Evolutionary conservation across 495 filamentous ascomycete genomes (phyloP), one percentile per base, ranked within the genome.

Genomic region (Glarea lozoyensis): DNA sequence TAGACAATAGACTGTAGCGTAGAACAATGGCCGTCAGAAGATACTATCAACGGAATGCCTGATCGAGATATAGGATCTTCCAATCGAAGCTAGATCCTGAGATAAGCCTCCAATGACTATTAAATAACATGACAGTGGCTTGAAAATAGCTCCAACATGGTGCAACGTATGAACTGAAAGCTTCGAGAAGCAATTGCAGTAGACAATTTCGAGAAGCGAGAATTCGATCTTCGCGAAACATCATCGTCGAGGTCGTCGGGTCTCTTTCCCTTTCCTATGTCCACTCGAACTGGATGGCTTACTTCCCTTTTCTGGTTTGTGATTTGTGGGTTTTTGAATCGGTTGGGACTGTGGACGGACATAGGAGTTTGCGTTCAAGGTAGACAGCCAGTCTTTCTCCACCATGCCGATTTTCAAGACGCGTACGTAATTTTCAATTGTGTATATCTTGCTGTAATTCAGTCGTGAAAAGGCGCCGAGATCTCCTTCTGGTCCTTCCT

Each of bases 361-460:
- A 29, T 20, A 20, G 29, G 32, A 44, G 13, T 38, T 38, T 38
- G 15, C 35, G 19, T 18, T 38, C 13, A 38, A 13, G 17, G 31
- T 4, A 6, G 42, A 6, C 17, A 44, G 10, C 12, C 21, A 41
- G 17, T 43, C 32, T 24, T 27, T 31, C 4, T 41, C 18, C 4
- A 54, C 38, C 36, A 37, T 24, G 2, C 53, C 53, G 21, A 56
- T 49, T 16, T 41, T 48, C 4, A 38, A 37, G 3, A 56, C 53
- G 10, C 24, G 18, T 1, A 43, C 30, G 25, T 46, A 41, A 16
- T 52, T 39, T 27, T 56, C 53, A 2, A 56, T 46, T 3, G 54
- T 57, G 18, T 53, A 57, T 11, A 57, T 23, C 22, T 58, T 54
- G 13, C 24, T 41, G 35, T 49, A 52, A 18, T 54, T 43, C 2